Evolutionary conservation across 1,284 basidiomycete species (phyloP), one percentile per base, ranked within the genome.

Genomic region (Schizopora paradoxa): DNA sequence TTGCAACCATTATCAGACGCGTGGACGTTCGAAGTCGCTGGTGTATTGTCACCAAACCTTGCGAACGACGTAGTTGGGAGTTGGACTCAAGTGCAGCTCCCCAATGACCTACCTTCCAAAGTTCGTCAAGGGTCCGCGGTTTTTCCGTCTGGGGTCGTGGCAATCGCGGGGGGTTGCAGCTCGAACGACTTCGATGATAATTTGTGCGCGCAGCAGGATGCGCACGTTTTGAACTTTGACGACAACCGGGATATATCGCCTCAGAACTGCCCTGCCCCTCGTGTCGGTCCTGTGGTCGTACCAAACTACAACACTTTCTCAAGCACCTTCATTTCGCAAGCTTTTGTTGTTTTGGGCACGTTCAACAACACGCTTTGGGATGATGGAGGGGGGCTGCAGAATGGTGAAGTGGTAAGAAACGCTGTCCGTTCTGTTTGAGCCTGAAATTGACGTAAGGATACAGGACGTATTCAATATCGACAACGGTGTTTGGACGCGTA

Each of bases 391-490:
- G 78, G 77, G 1, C 65, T 80, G 8, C 58, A 66, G 16, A 65
- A 67, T 2, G 86, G 86, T 32, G 86, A 89, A 72, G 77, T 89
- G 45, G 86, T 83, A 56, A 58, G 77, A 68, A 25, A 25, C 23
- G 29, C 13, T 29, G n/a, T 18, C 5, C 18, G 19, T 29, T 26
- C 10, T 13, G 34, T 41, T 31, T 22, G 13, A 38, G 43, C 11
- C 25, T 46, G 18, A 22, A 35, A 43, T 48, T 36, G 48, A 35
- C 33, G 46, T 28, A 43, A 49, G 28, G 28, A 48, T 14, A 3
- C 31, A 84, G 80, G 78, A 73, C 49, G 66, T 89, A 13, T 63
- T 88, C 23, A 76, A 86, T 51, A 67, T 71, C 28, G 66, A 73
- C 41, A 74, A 74, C 22, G 83, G 76, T 10, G 65, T 71, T n/a